Evolutionary conservation across 345 rosid genomes (phyloP).

Genomic region (Hibiscus mutabilis): DNA sequence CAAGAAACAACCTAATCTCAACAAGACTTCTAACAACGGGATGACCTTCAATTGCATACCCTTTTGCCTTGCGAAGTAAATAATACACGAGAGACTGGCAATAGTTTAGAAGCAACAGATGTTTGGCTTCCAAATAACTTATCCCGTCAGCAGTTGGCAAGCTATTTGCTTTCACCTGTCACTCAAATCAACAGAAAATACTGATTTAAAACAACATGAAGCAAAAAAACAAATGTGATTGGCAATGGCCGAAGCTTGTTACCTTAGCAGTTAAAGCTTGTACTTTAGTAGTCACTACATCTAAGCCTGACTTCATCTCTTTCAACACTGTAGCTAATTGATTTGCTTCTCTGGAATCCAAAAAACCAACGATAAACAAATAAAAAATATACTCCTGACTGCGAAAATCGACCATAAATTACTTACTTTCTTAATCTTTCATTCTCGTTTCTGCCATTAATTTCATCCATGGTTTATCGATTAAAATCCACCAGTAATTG

Average conservation of each 20-base stretch:
- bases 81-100: slow-evolving; percentile 80
- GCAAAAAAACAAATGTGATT: neutral
- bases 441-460: slow-evolving; percentile 8
- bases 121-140: slow-evolving; percentile 86
- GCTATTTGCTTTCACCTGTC: slow-evolving; percentile 66
- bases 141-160: slow-evolving; percentile 73
- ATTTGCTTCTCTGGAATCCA: slow-evolving; percentile 41
- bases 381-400: neutral
- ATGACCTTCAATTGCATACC: slow-evolving; percentile 70
- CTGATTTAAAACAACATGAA: neutral
- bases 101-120: slow-evolving; percentile 70
- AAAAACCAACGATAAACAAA: neutral
- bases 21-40: slow-evolving; percentile 75
- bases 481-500: neutral
- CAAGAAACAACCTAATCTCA: slow-evolving; percentile 77
- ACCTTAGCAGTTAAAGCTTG: slow-evolving; percentile 75
- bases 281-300: slow-evolving; percentile 60
- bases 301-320: slow-evolving; percentile 76
- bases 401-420: neutral
- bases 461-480: slow-evolving; percentile 23
- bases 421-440: slow-evolving; percentile 33
- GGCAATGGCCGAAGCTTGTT: neutral
- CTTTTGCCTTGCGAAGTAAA: slow-evolving; percentile 74
- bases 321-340: slow-evolving; percentile 52
- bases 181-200: neutral